Base-by-base conservation (phyloP, 345 rosid species). In the Rubroshorea leprosula region DNA sequence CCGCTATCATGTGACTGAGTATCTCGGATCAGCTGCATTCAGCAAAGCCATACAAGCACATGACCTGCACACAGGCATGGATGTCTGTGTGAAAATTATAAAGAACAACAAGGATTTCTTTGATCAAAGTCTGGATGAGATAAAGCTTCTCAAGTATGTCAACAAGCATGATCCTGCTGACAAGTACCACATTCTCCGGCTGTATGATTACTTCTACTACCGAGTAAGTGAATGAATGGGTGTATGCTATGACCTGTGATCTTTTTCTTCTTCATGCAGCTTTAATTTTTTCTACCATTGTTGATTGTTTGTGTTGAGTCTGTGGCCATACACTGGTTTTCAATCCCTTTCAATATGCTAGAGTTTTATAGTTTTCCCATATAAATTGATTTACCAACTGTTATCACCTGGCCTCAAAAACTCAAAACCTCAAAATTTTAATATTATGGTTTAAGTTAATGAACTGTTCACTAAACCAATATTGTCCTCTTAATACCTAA, bases 1-100 rank as follows among this genome's bases (percentile, higher is more conserved):
- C 62, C 87, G 97, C 27, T 94, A 90, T 73, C 99, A 94, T 73
- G 96, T 94, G 52, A 94, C 99, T 0, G 99, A 94, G 80, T 90
- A 87, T 75, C 95, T 94, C 72, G 99, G 99, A 53, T 94, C 99
- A 12, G 99, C 99, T 61, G 99, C 99, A 27, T 94, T 93, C 64
- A 94, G 99, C 68, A 94, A 94, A 74, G 97, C 99, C 73, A 85
- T 94, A 71, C 99, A 94, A 78, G 97, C 99, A 18, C 99, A 94
- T 81, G 99, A 94, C 70, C 81, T 94, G 62, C 92, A 93, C 64
- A 90, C 97, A 27, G 96, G 99, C 64, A 87, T 90, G 89, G 99
- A 94, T 47, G 99, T 94, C 46, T 94, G 99, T 68, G 82, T 94
- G 59, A 94, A 94, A 75, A 94, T 94, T 51, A 87, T 94, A 64